Evolutionary conservation across 352 stramenopile genomes (phyloP), one percentile per base, ranked within the genome.

Genomic region (Phytophthora tubulina): DNA sequence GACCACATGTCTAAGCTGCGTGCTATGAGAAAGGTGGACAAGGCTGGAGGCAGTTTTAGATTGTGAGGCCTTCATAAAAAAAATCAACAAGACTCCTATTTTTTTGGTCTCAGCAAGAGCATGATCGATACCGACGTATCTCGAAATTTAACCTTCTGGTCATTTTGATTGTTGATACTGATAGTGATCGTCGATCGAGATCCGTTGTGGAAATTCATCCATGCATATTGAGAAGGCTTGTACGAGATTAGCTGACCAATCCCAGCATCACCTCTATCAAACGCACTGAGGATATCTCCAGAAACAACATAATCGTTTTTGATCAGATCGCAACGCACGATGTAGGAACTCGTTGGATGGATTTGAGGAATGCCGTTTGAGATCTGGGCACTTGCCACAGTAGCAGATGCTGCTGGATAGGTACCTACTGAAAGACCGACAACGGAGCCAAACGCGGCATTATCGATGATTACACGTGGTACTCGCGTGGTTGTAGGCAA

Each of bases 231-330:
- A 46, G 13, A n/a, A n/a, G 32, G 69, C 54, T 57, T 51, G 8
- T 73, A 68, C 0, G 1, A 21, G 6, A 73, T 68, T 2, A 73
- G 32, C 15, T 73, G 14, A 17, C 66, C 58, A 27, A 69, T 44
- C 1, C 3, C 2, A 5, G 66, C 36, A 62, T 73, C 57, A 36
- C 57, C 50, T 21, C 61, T 7, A 44, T 69, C 54, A 57, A 69
- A 73, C 0, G 66, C 51, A 35, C 13, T 52, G 1, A 75, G 4
- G 13, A 71, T 71, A 53, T 71, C 60, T 21, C 60, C 54, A 33
- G 61, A 67, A 9, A 53, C 39, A 6, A 66, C 60, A 17, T 67
- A 75, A 3, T 63, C 46, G n/a, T 75, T 75, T 36, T 75, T 75
- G 13, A 75, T 59, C 2, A 72, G 6, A 54, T 66, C 61, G 27